A percentile compares a stretch with the other conserved stretches of the same genome.
phyloP scores from a whole-genome alignment of 768 basidiomycete species.

The Termitomyces eurrhizus region DNA sequence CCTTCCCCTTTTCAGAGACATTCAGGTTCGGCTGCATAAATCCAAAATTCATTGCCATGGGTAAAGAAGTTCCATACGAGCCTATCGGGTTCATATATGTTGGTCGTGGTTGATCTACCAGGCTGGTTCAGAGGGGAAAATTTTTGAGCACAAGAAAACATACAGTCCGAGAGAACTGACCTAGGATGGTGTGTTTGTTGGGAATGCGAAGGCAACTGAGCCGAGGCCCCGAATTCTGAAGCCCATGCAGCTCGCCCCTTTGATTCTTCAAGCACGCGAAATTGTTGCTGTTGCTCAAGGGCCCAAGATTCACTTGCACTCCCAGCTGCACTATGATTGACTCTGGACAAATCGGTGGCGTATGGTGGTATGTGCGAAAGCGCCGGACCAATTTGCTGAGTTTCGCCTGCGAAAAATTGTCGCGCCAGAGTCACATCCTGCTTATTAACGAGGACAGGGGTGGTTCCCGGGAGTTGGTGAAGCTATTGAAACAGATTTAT shows the following conservation, averaged over 20 bases:
- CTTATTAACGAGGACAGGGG: slow-evolving; percentile 44
- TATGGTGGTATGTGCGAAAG: slow-evolving; percentile 19
- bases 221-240: slow-evolving; percentile 45
- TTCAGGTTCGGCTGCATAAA: slow-evolving; percentile 32
- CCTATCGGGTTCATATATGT: slow-evolving; percentile 32
- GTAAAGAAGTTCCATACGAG: slow-evolving; percentile 35
- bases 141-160: slow-evolving; percentile 14
- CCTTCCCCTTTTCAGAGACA: slow-evolving; percentile 58
- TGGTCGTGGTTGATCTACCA: slow-evolving; percentile 37
- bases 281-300: slow-evolving; percentile 42
- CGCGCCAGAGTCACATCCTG: slow-evolving; percentile 73
- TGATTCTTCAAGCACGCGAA: slow-evolving; percentile 32
- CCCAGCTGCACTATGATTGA: slow-evolving; percentile 21
- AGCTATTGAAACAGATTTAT: slow-evolving; percentile 39
- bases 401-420: slow-evolving; percentile 66
- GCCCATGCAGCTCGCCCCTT: slow-evolving; percentile 44
- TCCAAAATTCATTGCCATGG: slow-evolving; percentile 32
- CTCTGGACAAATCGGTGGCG: slow-evolving; percentile 18
- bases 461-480: slow-evolving; percentile 68
- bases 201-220: slow-evolving; percentile 20
- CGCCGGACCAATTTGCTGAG: slow-evolving; percentile 26
- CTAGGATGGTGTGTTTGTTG: slow-evolving; percentile 30
- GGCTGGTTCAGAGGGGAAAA: background rate
- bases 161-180: slow-evolving; percentile 35
- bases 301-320: slow-evolving; percentile 52